phyloP scores from a whole-genome alignment of 805 yeast genomes.

The Vanderwaltozyma yarrowii region DNA sequence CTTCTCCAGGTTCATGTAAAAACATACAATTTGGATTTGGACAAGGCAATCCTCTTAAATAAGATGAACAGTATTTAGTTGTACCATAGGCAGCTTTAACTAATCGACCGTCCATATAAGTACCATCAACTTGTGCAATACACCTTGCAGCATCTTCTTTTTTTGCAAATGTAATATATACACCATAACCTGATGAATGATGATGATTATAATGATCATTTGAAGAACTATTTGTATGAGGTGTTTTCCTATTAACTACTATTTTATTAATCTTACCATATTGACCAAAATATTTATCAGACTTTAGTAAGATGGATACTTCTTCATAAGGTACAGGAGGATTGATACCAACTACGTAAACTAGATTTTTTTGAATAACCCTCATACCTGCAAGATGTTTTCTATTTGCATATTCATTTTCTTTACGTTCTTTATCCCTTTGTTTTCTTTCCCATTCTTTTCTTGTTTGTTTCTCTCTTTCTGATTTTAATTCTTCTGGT shows the following conservation, averaged over 20 bases:
- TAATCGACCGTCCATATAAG: slow-evolving; percentile 81
- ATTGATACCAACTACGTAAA: slow-evolving; percentile 89
- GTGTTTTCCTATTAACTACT: slow-evolving; percentile 77
- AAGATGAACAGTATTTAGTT: slow-evolving; percentile 95
- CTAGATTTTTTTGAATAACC: slow-evolving; percentile 95
- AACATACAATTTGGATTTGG: slow-evolving; percentile 99
- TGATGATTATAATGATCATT: slow-evolving; percentile 23
- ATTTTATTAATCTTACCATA: slow-evolving; percentile 92
- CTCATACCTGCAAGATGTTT: slow-evolving; percentile 93
- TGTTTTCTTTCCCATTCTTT: slow-evolving; percentile 76
- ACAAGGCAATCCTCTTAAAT: slow-evolving; percentile 88
- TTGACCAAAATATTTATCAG: slow-evolving; percentile 96
- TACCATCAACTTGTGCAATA: slow-evolving; percentile 85
- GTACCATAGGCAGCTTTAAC: slow-evolving; percentile 97
- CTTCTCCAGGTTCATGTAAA: slow-evolving; percentile 98
- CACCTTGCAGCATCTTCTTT: slow-evolving; percentile 95
- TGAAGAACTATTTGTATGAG: slow-evolving; percentile 16
- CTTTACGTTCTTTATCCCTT: slow-evolving; percentile 84
- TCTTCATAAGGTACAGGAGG: slow-evolving; percentile 71
- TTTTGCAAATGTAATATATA: slow-evolving; percentile 84
- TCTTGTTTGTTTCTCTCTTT: slow-evolving; percentile 70
- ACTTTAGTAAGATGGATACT: slow-evolving; percentile 66
- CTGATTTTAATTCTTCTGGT: slow-evolving; percentile 74
- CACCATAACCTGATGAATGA: slow-evolving; percentile 71
- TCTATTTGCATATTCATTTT: slow-evolving; percentile 69